These are phyloP conservation scores for Abrus precatorius DNA, from an alignment of 306 rosid species.

Conservation along the genomic window DNA sequence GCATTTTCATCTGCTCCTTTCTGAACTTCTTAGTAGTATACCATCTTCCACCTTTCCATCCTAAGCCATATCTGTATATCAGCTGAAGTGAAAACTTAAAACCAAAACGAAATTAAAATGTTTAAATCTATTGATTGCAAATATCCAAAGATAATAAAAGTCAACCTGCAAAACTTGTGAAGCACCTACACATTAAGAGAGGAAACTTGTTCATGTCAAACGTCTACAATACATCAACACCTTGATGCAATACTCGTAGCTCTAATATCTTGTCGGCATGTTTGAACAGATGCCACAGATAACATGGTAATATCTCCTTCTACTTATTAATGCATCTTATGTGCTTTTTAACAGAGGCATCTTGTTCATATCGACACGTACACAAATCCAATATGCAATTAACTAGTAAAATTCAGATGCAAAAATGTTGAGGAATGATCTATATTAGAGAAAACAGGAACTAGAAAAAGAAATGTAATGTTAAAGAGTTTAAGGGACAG, in stretches of 20 bases:
- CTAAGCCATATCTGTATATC: slow-evolving; percentile 80
- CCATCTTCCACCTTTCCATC: slow-evolving; percentile 96
- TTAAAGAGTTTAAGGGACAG: not conserved
- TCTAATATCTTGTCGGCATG: not conserved
- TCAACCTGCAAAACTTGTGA: not conserved
- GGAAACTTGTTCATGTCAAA: slow-evolving; percentile 11
- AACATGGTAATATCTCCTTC: slow-evolving; percentile 19
- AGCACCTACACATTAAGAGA: slow-evolving; percentile 9
- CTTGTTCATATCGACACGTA: slow-evolving; percentile 16
- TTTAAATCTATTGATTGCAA: slow-evolving; percentile 19
- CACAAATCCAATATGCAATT: not conserved
- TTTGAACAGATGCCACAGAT: slow-evolving; percentile 18
- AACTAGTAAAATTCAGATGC: slow-evolving; percentile 13
- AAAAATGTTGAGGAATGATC: not conserved
- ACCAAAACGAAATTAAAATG: not conserved
- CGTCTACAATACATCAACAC: not conserved
- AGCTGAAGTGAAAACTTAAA: slow-evolving; percentile 25
- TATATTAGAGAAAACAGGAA: not conserved
- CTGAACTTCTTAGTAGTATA: slow-evolving; percentile 72
- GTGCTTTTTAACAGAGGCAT: not conserved
- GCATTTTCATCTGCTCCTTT: slow-evolving; percentile 89
- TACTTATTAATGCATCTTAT: not conserved
- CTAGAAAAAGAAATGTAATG: slow-evolving; percentile 27
- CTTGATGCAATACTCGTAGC: not conserved
- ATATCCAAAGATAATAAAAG: slow-evolving; percentile 7